Conservation (phyloP, 345 rosid genomes). For the Angophora floribunda region DNA sequence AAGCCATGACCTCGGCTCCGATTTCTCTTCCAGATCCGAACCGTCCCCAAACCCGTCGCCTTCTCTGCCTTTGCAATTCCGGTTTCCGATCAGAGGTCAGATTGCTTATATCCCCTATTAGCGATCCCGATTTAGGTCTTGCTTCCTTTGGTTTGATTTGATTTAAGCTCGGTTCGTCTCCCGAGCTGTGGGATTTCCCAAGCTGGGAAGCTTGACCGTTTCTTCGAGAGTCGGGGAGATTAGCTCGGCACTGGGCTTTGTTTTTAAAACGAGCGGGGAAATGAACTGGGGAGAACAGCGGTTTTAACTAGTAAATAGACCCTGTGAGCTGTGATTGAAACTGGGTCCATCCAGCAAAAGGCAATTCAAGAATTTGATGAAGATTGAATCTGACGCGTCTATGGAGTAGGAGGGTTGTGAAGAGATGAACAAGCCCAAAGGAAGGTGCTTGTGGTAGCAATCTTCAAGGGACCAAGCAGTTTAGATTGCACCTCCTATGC, state of each 20-base stretch:
- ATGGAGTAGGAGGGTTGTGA: background rate
- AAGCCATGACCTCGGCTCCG: slow-evolving; percentile 8
- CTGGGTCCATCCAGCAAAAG: background rate
- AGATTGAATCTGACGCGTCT: background rate
- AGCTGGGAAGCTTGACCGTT: background rate
- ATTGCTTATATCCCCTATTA: background rate
- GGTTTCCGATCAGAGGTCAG: slow-evolving; percentile 50
- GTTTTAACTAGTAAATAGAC: background rate
- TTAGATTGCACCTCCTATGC: background rate
- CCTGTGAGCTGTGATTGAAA: background rate
- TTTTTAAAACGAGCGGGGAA: background rate
- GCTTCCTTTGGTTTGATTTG: background rate
- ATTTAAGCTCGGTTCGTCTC: background rate
- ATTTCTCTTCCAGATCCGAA: slow-evolving; percentile 23
- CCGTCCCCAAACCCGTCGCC: slow-evolving; percentile 6
- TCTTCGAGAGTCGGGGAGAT: background rate
- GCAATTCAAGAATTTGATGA: background rate
- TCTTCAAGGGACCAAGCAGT: background rate
- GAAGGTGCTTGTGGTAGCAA: background rate
- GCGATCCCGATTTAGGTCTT: background rate
- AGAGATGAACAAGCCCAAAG: background rate
- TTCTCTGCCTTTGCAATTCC: slow-evolving; percentile 12
- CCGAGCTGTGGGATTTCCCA: background rate
- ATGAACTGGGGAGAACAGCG: background rate
- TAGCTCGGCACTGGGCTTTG: background rate